phyloP scores from a whole-genome alignment of 305 asterid genomes.

The Lippia alba region DNA sequence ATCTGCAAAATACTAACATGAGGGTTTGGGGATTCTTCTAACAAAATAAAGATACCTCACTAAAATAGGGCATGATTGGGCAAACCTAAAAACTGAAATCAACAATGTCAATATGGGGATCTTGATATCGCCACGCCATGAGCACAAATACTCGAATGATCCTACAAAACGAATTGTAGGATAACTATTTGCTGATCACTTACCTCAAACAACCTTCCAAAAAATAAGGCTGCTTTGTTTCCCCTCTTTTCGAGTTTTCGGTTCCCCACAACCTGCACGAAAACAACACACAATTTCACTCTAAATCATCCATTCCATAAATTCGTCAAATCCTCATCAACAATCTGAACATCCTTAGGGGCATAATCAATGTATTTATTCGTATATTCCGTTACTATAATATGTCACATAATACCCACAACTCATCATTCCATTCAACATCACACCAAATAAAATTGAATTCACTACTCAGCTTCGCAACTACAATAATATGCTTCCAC shows the following conservation, averaged over 20 bases:
- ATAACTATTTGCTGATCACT: constrained; percentile 15
- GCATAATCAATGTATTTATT: constrained; percentile 72
- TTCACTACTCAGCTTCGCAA: background rate
- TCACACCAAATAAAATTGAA: background rate
- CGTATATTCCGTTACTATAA: constrained; percentile 87
- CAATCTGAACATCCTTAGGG: constrained; percentile 40
- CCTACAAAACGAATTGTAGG: background rate
- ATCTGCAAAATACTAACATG: no score
- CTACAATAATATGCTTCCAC: background rate
- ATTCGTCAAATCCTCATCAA: background rate
- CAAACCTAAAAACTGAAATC: no score
- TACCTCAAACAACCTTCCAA: constrained; percentile 95
- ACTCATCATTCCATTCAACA: background rate
- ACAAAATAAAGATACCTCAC: no score
- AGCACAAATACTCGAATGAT: background rate
- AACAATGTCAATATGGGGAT: no score
- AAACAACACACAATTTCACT: constrained; percentile 27
- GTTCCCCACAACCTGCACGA: constrained; percentile 84
- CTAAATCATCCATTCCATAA: constrained; percentile 5
- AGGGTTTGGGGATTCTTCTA: no score
- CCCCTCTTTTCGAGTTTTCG: constrained; percentile 76
- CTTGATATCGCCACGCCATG: no score
- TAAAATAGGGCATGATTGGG: no score
- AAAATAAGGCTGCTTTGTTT: constrained; percentile 68
- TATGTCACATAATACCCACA: constrained; percentile 45